Conservation (phyloP, 2,329 filamentous ascomycete species). For the Pseudogymnoascus sp. region DNA sequence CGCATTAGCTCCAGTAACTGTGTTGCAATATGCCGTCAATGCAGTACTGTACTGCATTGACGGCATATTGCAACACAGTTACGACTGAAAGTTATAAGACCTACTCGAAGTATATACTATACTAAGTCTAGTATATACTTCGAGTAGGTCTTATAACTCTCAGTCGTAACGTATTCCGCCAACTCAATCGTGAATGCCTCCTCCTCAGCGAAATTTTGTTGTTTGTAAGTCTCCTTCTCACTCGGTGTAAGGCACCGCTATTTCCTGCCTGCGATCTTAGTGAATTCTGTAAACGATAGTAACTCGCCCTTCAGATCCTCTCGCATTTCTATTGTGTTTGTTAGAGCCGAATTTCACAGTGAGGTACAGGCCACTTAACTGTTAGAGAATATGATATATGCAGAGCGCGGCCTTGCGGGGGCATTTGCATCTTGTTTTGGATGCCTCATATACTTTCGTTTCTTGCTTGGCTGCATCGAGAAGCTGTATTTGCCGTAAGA, state of each 20-base stretch:
- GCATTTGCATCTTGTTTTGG: slow-evolving; percentile 74
- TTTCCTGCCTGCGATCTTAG: slow-evolving; percentile 67
- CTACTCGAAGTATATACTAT: no score
- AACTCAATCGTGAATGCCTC: slow-evolving; percentile 63
- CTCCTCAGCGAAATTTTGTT: slow-evolving; percentile 50
- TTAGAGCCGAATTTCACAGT: slow-evolving; percentile 15
- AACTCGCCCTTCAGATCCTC: slow-evolving; percentile 65
- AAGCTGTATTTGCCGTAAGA: slow-evolving; percentile 36
- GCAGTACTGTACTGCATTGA: slow-evolving; percentile 50
- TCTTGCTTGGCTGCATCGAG: slow-evolving; percentile 38
- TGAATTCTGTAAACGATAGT: slow-evolving; percentile 68
- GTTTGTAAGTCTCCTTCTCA: slow-evolving; percentile 62
- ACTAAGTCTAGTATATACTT: slow-evolving; percentile 26
- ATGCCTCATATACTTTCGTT: slow-evolving; percentile 69
- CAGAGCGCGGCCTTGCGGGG: slow-evolving; percentile 69
- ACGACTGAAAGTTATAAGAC: no score
- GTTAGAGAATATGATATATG: slow-evolving; percentile 83
- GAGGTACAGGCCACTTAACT: slow-evolving; percentile 42
- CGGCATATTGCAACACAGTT: neutral
- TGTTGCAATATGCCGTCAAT: slow-evolving; percentile 30
- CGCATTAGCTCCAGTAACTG: neutral
- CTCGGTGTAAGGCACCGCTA: slow-evolving; percentile 59
- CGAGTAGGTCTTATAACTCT: slow-evolving; percentile 55
- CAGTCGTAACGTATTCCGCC: slow-evolving; percentile 64
- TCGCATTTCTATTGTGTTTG: slow-evolving; percentile 48